phyloP scores from a whole-genome alignment of 305 asterid species.

The Solanum hybrid region DNA sequence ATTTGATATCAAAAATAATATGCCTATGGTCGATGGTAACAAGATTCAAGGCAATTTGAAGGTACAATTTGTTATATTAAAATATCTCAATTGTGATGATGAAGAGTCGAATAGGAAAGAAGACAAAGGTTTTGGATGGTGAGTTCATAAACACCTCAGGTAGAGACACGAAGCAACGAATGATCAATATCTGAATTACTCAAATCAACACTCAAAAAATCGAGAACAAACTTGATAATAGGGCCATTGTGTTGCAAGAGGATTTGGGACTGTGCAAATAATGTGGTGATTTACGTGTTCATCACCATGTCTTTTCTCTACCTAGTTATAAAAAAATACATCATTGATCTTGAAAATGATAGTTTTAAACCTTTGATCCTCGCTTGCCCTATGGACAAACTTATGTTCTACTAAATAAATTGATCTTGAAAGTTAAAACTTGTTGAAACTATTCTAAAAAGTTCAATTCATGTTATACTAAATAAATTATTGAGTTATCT shows the following conservation, averaged over 20 bases:
- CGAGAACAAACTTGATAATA: background rate
- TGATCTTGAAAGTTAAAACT: too few relatives aligned
- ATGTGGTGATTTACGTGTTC: background rate
- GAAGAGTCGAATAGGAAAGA: background rate
- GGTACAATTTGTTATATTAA: background rate
- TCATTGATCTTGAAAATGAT: background rate
- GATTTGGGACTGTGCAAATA: background rate
- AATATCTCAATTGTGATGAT: background rate
- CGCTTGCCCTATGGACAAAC: rapidly evolving
- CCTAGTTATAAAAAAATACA: background rate
- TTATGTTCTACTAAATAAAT: background rate
- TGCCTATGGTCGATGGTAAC: background rate
- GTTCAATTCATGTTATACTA: background rate
- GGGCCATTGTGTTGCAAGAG: background rate
- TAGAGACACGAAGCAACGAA: background rate
- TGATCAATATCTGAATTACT: background rate
- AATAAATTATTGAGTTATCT: background rate
- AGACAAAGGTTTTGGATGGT: background rate
- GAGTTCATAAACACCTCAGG: background rate
- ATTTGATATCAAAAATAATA: background rate
- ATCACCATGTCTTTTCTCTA: background rate
- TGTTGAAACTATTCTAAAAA: too few relatives aligned
- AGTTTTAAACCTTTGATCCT: background rate
- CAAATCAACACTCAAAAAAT: background rate
- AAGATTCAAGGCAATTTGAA: background rate